phyloP scores from a whole-genome alignment of 176 grass and related monocot species.

The Stipa capillata region DNA sequence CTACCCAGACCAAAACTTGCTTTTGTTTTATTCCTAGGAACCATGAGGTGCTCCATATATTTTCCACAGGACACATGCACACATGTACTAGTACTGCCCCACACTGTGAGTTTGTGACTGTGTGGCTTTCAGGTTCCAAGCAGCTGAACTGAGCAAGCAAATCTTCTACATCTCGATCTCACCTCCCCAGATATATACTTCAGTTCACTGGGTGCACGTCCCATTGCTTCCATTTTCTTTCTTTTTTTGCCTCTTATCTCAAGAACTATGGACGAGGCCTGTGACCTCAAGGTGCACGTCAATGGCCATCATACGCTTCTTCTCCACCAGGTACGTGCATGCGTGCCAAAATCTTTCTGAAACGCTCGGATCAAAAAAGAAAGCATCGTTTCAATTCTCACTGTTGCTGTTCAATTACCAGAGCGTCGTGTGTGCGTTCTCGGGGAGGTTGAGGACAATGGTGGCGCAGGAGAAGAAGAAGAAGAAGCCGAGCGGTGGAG shows the following conservation, averaged over 20 bases:
- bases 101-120: conserved; percentile 42
- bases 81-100: not conserved
- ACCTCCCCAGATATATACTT: conserved; percentile 31
- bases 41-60: conserved; percentile 17
- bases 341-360: too few species aligned
- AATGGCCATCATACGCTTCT: conserved; percentile 76
- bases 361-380: not conserved
- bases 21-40: conserved; percentile 35
- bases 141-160: not conserved
- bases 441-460: conserved; percentile 55
- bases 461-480: conserved; percentile 19
- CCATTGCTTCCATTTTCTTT: not conserved
- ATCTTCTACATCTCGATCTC: conserved; percentile 26
- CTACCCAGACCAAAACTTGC: conserved; percentile 20
- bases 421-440: conserved; percentile 73
- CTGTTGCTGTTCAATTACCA: conserved; percentile 11
- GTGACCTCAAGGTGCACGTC: conserved; percentile 88
- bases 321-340: conserved; percentile 57
- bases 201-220: conserved; percentile 13
- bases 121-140: conserved; percentile 9
- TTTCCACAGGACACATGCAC: conserved; percentile 34
- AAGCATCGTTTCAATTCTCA: not conserved
- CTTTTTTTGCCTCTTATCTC: not conserved
- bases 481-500: not conserved
- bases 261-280: conserved; percentile 65